A percentile compares a stretch with the other conserved stretches of the same genome.
These are phyloP conservation scores for Erythrophleum ivorense DNA, from an alignment of 331 rosid species.

Conservation along the genomic window DNA sequence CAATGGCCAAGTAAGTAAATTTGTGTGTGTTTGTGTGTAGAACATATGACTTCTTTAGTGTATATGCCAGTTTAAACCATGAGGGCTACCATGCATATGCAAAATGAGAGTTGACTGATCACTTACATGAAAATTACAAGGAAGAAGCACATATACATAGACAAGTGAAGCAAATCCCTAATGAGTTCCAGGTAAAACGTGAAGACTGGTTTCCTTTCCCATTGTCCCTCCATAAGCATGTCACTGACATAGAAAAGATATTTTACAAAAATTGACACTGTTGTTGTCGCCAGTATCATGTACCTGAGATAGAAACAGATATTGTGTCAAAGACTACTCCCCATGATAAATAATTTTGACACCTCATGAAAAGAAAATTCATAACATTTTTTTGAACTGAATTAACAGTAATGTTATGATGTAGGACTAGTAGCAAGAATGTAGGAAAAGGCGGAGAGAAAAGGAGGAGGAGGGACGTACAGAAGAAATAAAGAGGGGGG, in stretches of 20 bases:
- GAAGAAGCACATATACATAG: conserved; percentile 96
- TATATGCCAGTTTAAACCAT: conserved; percentile 26
- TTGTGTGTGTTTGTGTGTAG: not conserved
- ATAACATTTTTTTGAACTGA: not conserved
- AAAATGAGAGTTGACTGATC: conserved; percentile 32
- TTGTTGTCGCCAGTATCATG: conserved; percentile 97
- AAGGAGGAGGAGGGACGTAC: no score
- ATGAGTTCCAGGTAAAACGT: conserved; percentile 95
- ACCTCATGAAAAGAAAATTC: not conserved
- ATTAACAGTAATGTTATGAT: not conserved
- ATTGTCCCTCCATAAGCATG: conserved; percentile 98
- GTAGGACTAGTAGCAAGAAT: no score
- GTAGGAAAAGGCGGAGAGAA: no score
- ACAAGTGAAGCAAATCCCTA: conserved; percentile 94
- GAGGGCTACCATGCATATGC: conserved; percentile 17
- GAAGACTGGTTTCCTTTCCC: conserved; percentile 97
- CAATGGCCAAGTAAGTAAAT: not conserved
- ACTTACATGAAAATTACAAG: conserved; percentile 94
- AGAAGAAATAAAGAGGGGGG: no score
- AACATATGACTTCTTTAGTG: not conserved
- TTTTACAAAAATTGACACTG: conserved; percentile 84
- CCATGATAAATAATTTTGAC: conserved; percentile 15
- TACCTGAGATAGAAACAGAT: conserved; percentile 65
- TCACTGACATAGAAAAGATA: conserved; percentile 90
- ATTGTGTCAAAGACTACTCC: conserved; percentile 16